phyloP scores from a whole-genome alignment of 1,284 basidiomycete genomes.

The Apiotrichum sp. region DNA sequence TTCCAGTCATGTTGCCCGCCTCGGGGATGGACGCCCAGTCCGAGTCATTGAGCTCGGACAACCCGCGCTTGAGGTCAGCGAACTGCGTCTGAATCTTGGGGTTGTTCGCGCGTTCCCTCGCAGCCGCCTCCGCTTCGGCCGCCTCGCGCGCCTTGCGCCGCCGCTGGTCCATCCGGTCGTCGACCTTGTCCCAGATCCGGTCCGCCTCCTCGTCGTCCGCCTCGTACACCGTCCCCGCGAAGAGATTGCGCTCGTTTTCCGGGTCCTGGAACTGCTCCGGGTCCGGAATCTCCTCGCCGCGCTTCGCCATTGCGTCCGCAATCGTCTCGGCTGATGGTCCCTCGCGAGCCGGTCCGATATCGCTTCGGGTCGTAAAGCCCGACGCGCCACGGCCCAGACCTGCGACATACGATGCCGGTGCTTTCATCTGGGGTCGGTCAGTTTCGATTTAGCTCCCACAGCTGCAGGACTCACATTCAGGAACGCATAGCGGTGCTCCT shows the following conservation, averaged over 20 bases:
- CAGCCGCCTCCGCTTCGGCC: constrained; percentile 40
- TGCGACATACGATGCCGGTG: constrained; percentile 89
- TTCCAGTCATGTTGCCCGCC: constrained; percentile 89
- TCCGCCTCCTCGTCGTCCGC: constrained; percentile 98
- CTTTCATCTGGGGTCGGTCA: constrained; percentile 51
- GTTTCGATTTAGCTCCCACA: too few relatives aligned
- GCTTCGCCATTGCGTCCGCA: constrained; percentile 72
- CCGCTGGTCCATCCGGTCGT: constrained; percentile 82
- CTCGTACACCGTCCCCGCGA: constrained; percentile 93
- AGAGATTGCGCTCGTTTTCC: constrained; percentile 93
- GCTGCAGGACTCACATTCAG: constrained; percentile 25
- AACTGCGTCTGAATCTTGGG: constrained; percentile 60
- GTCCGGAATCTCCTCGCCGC: constrained; percentile 84
- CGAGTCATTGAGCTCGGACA: constrained; percentile 75
- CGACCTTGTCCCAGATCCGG: constrained; percentile 84
- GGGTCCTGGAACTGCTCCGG: constrained; percentile 85
- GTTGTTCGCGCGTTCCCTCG: constrained; percentile 43
- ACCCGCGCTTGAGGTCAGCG: constrained; percentile 85
- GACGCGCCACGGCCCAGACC: constrained; percentile 95
- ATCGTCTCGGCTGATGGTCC: constrained; percentile 82
- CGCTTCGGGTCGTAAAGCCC: constrained; percentile 95
- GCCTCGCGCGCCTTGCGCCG: constrained; percentile 62
- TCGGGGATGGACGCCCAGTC: constrained; percentile 96
- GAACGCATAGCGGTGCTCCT: constrained; percentile 44
- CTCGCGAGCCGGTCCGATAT: constrained; percentile 96